phyloP scores from a whole-genome alignment of 2,329 filamentous ascomycete species.

The Zalaria obscura region DNA sequence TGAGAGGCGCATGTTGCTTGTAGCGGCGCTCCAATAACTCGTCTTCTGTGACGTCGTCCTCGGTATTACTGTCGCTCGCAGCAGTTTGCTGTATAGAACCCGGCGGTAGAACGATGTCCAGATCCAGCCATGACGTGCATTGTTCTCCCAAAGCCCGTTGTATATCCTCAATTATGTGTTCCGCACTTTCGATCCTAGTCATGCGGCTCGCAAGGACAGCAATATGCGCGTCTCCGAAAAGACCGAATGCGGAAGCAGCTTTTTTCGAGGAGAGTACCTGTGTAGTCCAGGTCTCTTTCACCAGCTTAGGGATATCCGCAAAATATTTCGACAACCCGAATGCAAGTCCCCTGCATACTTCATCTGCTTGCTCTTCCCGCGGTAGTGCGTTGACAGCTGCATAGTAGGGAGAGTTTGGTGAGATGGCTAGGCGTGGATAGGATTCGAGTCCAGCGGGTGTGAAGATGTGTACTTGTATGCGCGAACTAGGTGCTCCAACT shows the following conservation, averaged over 20 bases:
- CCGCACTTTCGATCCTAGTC: constrained; percentile 63
- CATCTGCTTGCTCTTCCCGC: constrained; percentile 88
- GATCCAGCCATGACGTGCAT: constrained; percentile 68
- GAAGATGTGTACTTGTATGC: constrained; percentile 89
- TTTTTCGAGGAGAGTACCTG: constrained; percentile 36
- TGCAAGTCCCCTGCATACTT: constrained; percentile 78
- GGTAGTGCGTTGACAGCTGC: constrained; percentile 79
- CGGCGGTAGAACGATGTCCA: constrained; percentile 74
- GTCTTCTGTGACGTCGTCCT: constrained; percentile 44
- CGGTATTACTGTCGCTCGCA: constrained; percentile 44
- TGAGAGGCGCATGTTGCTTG: constrained; percentile 60
- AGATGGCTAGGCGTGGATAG: constrained; percentile 82
- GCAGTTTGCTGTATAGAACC: constrained; percentile 52
- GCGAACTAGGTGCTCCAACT: constrained; percentile 80
- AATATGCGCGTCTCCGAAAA: constrained; percentile 87
- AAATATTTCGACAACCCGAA: constrained; percentile 95
- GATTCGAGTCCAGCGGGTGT: constrained; percentile 78
- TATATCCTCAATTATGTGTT: constrained; percentile 58
- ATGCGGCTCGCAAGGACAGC: constrained; percentile 79
- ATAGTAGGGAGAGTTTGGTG: constrained; percentile 84
- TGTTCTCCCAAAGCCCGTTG: constrained; percentile 67
- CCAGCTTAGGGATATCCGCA: constrained; percentile 62
- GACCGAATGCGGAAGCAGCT: constrained; percentile 48
- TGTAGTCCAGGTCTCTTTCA: constrained; percentile 55
- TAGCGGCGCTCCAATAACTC: constrained; percentile 49